Percentiles rank a stretch among this genome's conserved stretches.
Evolutionary conservation across 2,329 filamentous ascomycete species (phyloP).

Genomic region (Onygenales sp.): DNA sequence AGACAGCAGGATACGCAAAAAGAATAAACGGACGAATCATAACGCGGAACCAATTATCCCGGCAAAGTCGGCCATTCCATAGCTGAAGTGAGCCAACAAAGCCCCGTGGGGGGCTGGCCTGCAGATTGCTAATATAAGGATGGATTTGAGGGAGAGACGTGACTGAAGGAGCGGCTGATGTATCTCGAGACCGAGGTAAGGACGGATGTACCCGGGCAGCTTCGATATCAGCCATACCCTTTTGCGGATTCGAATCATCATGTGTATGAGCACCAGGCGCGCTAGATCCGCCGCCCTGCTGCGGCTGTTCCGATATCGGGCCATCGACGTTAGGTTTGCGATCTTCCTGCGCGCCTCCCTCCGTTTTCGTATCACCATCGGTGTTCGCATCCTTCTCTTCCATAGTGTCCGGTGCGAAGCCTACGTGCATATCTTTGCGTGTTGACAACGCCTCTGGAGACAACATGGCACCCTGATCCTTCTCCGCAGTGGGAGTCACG

Average conservation of each 20-base stretch:
- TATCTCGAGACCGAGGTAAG: slow-evolving; percentile 18
- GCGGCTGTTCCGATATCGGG: too few species aligned
- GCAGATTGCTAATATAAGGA: slow-evolving; percentile 61
- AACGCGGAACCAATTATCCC: slow-evolving; percentile 71
- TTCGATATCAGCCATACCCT: slow-evolving; percentile 20
- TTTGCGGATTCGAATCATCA: neutral
- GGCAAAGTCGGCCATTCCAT: slow-evolving; percentile 67
- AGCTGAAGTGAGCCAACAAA: slow-evolving; percentile 65
- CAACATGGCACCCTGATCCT: neutral
- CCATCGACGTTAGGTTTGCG: neutral
- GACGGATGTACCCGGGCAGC: slow-evolving; percentile 10
- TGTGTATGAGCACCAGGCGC: neutral
- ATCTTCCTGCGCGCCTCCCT: neutral
- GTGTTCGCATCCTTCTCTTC: slow-evolving; percentile 4
- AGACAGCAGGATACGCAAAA: slow-evolving; percentile 75
- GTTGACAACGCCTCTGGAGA: neutral
- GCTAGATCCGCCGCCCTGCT: too few species aligned
- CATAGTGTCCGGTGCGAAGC: slow-evolving; percentile 40
- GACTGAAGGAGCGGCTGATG: slow-evolving; percentile 20
- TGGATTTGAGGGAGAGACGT: slow-evolving; percentile 18
- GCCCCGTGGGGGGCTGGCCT: slow-evolving; percentile 56
- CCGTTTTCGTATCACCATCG: neutral
- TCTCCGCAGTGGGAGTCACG: slow-evolving; percentile 3
- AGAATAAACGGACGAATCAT: slow-evolving; percentile 74
- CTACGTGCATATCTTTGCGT: slow-evolving; percentile 43